These are phyloP conservation scores for Dendrocalamus latiflorus DNA, from an alignment of 202 grass and related monocot species.

Conservation along the genomic window DNA sequence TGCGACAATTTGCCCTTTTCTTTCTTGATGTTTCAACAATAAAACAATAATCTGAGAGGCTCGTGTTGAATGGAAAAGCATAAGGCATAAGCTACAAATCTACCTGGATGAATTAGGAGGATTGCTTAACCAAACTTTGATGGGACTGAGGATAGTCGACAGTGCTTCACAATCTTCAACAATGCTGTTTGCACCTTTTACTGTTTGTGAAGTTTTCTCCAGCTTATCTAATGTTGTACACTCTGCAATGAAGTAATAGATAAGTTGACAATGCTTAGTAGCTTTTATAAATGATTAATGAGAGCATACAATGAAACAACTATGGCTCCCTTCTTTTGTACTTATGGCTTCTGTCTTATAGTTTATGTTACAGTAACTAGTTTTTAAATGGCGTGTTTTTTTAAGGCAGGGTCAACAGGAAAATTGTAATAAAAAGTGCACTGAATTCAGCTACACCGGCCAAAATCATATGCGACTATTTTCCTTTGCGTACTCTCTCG, in stretches of 20 bases:
- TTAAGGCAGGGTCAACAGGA: too few relatives aligned
- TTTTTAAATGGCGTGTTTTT: too few relatives aligned
- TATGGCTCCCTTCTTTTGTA: too few relatives aligned
- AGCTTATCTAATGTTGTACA: constrained; percentile 69
- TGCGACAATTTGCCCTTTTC: neutral
- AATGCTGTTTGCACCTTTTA: constrained; percentile 68
- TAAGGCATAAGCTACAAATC: neutral
- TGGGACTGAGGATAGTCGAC: constrained; percentile 57
- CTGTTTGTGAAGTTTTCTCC: constrained; percentile 86
- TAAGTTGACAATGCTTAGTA: neutral
- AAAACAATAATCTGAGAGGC: neutral
- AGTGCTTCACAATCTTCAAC: constrained; percentile 65
- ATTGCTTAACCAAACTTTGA: constrained; percentile 61
- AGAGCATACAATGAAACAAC: neutral
- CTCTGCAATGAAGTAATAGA: constrained; percentile 44
- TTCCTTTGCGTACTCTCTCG: too few relatives aligned
- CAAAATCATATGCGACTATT: too few relatives aligned
- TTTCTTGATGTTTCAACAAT: neutral
- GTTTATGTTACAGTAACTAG: too few relatives aligned
- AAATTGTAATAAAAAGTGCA: too few relatives aligned
- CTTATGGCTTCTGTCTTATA: too few relatives aligned
- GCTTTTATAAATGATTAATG: neutral
- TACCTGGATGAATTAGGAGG: constrained; percentile 57
- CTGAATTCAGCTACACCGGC: too few relatives aligned
- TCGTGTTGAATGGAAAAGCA: neutral